Conservation (phyloP, 208 protist genomes). For the Trypanosoma vivax region DNA sequence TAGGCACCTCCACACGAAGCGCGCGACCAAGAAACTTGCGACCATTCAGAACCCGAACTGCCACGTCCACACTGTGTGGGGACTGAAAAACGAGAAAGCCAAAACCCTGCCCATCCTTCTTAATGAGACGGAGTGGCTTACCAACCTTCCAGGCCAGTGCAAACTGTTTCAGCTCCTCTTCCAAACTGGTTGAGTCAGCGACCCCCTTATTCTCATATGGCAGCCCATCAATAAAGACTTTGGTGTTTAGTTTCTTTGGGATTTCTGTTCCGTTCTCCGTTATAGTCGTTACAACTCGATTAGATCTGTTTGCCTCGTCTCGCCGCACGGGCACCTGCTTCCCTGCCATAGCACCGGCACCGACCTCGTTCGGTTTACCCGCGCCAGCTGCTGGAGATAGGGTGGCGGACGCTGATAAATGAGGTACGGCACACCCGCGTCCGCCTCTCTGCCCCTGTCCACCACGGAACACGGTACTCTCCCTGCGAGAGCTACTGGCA, state of each 20-base stretch:
- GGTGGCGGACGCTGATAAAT: too few species aligned
- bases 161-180: slow-evolving; percentile 84
- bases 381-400: too few species aligned
- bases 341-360: too few species aligned
- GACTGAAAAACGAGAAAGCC: slow-evolving; percentile 86
- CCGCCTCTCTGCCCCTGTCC: too few species aligned
- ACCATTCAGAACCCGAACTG: slow-evolving; percentile 80
- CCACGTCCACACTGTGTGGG: slow-evolving; percentile 76
- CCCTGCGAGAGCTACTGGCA: too few species aligned
- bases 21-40: slow-evolving; percentile 84
- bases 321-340: too few species aligned
- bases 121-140: slow-evolving; percentile 79
- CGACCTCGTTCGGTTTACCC: too few species aligned
- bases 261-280: slow-evolving; percentile 72
- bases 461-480: too few species aligned
- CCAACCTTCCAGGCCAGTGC: slow-evolving; percentile 78
- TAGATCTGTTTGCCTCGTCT: neutral
- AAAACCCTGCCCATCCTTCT: slow-evolving; percentile 85
- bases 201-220: slow-evolving; percentile 64
- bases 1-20: slow-evolving; percentile 84
- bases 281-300: slow-evolving; percentile 51
- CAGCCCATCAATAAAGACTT: slow-evolving; percentile 87
- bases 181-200: slow-evolving; percentile 47
- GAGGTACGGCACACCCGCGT: too few species aligned
- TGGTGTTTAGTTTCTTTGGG: slow-evolving; percentile 79